Conservation (phyloP, 768 basidiomycete genomes). For the Phaeotremella skinneri region DNA sequence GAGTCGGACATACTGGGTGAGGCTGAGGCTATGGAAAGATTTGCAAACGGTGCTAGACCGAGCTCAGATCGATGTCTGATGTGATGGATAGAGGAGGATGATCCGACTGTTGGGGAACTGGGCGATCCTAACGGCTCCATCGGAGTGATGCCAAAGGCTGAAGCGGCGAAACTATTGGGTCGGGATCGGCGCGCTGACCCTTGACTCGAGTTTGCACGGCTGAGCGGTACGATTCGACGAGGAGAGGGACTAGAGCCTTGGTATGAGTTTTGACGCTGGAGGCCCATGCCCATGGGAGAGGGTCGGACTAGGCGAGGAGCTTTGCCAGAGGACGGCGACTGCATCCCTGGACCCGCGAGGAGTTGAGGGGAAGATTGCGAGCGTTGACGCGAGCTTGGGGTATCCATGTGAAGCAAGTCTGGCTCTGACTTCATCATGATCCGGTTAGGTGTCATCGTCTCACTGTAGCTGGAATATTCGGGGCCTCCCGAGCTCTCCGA, state of each 20-base stretch:
- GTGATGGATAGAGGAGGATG: conserved; percentile 17
- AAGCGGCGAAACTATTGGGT: conserved; percentile 45
- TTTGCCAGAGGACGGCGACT: conserved; percentile 45
- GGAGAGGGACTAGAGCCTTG: conserved; percentile 46
- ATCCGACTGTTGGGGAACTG: conserved; percentile 25
- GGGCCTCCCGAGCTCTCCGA: conserved; percentile 38
- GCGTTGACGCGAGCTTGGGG: conserved; percentile 33
- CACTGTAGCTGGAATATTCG: conserved; percentile 18
- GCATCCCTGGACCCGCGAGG: conserved; percentile 23
- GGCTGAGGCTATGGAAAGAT: conserved; percentile 41
- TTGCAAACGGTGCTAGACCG: conserved; percentile 36
- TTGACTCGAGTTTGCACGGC: conserved; percentile 41
- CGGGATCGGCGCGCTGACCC: conserved; percentile 27
- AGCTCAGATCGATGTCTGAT: conserved; percentile 39
- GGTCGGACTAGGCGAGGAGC: conserved; percentile 31
- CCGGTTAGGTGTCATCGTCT: conserved; percentile 21
- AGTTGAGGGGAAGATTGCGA: conserved; percentile 47
- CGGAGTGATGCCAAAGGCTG: conserved; percentile 49
- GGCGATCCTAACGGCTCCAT: conserved; percentile 30
- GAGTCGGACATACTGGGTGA: conserved; percentile 41
- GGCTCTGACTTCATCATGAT: conserved; percentile 32
- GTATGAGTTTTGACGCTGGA: conserved; percentile 47
- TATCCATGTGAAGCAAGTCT: conserved; percentile 28
- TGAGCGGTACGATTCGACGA: conserved; percentile 35
- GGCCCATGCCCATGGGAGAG: conserved; percentile 27